phyloP scores from a whole-genome alignment of 208 protist species.

The Crithidia thermophila region DNA sequence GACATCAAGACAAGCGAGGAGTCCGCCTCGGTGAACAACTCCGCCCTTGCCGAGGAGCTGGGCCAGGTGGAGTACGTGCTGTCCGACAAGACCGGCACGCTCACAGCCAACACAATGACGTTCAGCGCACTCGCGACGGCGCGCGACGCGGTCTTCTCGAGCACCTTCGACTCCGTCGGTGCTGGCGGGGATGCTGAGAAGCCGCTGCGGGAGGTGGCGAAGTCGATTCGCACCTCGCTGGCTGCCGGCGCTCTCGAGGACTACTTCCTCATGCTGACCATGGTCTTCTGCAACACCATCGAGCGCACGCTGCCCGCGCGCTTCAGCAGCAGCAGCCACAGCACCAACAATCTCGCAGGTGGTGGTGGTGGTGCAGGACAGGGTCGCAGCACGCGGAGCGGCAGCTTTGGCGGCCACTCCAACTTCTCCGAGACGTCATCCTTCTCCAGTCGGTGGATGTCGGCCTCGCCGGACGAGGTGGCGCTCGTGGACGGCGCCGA shows the following conservation, averaged over 20 bases:
- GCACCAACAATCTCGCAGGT: background rate
- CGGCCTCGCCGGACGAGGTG: slow-evolving; percentile 92
- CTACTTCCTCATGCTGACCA: slow-evolving; percentile 47
- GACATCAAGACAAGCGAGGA: slow-evolving; percentile 59
- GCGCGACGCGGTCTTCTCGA: slow-evolving; percentile 29
- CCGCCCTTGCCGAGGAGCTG: slow-evolving; percentile 91
- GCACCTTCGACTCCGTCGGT: slow-evolving; percentile 15
- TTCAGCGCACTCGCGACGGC: slow-evolving; percentile 51
- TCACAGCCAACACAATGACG: slow-evolving; percentile 93
- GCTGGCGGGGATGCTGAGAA: slow-evolving; percentile 1
- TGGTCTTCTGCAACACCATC: slow-evolving; percentile 75
- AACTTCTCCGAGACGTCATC: background rate
- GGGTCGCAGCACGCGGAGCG: slow-evolving; percentile 12
- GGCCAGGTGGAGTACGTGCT: slow-evolving; percentile 93
- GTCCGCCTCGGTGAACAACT: slow-evolving; percentile 76
- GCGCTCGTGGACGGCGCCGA: slow-evolving; percentile 85
- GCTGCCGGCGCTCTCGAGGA: slow-evolving; percentile 12
- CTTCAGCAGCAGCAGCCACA: background rate
- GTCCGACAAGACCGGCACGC: slow-evolving; percentile 95
- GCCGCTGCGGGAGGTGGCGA: slow-evolving; percentile 6
- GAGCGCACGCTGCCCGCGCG: slow-evolving; percentile 33
- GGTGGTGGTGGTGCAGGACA: background rate
- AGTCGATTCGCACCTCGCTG: slow-evolving; percentile 2
- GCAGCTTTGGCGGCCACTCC: background rate
- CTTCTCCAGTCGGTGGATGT: slow-evolving; percentile 56